A percentile compares a stretch with the other conserved stretches of the same genome.
phyloP scores from a whole-genome alignment of 2,329 filamentous ascomycete species.

The Colletotrichum costaricense region DNA sequence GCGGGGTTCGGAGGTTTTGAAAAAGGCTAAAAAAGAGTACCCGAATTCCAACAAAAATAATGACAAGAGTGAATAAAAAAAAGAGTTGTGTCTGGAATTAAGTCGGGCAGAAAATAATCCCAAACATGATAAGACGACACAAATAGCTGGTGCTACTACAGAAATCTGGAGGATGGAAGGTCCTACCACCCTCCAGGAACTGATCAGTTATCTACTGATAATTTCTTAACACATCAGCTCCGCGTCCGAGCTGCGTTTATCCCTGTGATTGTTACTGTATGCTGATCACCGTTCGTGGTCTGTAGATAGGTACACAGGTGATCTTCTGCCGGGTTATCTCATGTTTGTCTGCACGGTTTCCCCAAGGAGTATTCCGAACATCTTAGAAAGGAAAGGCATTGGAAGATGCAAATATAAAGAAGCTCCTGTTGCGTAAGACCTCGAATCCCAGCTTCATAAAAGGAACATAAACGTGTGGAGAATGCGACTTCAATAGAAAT shows the following conservation, averaged over 20 bases:
- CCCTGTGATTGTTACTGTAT: slow-evolving; percentile 2
- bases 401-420: too few relatives aligned
- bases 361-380: neutral
- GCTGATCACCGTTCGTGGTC: neutral
- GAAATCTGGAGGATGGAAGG: neutral
- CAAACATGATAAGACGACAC: too few relatives aligned
- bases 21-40: neutral
- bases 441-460: neutral
- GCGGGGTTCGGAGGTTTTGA: neutral
- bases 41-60: too few relatives aligned
- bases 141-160: too few relatives aligned
- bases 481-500: neutral
- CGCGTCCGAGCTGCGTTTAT: slow-evolving; percentile 1
- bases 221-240: slow-evolving; percentile 16
- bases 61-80: too few relatives aligned
- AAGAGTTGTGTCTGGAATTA: too few relatives aligned
- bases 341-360: neutral
- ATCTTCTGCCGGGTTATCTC: neutral
- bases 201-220: neutral
- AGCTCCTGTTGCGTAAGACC: too few relatives aligned
- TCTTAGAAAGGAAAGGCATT: neutral
- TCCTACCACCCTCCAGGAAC: slow-evolving; percentile 7
- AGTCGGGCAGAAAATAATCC: too few relatives aligned
- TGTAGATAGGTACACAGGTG: neutral
- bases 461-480: neutral